Conservation (phyloP, 257 asterid genomes). For the Solanum raphanifolium region DNA sequence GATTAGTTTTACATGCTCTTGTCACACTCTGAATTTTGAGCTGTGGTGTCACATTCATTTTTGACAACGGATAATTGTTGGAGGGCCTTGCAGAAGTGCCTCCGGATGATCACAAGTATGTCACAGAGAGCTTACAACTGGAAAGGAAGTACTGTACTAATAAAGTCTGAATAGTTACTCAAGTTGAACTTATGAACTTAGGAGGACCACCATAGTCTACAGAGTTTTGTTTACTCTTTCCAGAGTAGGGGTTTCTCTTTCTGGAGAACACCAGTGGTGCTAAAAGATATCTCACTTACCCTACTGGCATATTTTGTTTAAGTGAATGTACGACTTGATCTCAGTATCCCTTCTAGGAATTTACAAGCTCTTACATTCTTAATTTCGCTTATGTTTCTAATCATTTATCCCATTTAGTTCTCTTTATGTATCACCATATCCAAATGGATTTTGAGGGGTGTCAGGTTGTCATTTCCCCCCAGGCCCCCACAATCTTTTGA, state of each 20-base stretch:
- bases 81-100: neutral
- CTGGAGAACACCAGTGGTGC: neutral
- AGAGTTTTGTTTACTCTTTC: neutral
- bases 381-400: neutral
- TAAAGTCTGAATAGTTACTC: neutral
- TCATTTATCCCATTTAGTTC: neutral
- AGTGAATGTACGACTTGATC: neutral
- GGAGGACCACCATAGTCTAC: neutral
- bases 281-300: neutral
- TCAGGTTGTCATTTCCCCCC: neutral
- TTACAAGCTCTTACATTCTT: neutral
- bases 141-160: neutral
- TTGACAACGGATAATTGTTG: neutral
- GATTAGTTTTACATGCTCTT: neutral
- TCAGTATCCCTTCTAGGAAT: neutral
- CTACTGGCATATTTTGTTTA: neutral
- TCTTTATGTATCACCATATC: neutral
- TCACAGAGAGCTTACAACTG: neutral
- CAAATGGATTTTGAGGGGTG: neutral
- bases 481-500: neutral
- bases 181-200: neutral
- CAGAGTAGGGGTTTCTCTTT: neutral
- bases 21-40: neutral
- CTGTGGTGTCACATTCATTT: neutral
- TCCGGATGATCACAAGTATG: neutral